Base-by-base conservation (phyloP, 2,329 filamentous ascomycete species). In the Calonectria leucothoes region DNA sequence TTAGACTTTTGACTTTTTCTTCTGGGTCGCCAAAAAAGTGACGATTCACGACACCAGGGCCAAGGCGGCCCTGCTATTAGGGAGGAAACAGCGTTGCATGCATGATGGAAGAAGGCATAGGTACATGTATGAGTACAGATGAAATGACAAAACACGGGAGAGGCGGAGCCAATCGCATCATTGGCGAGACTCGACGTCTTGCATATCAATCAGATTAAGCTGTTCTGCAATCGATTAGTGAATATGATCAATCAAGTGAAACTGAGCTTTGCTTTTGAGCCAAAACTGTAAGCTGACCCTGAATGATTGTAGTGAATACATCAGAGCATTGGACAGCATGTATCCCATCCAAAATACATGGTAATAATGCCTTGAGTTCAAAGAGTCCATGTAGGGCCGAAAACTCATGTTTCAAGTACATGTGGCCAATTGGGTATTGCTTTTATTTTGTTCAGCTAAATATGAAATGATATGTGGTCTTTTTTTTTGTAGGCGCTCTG, bases 1-100 rank as follows among this genome's bases (percentile, higher is more conserved):
- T 78, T 79, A 76, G 68, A 80, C 76, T 79, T 79, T 77, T 78
- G 69, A 79, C 76, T 72, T 66, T 66, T 66, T 73, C 31, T 59
- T 59, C 29, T 63, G 51, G 74, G 66, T 35, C 69, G 66, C 70
- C 72, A 66, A 71, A 51, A 51, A 51, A 65, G 65, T 45, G 37
- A 64, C 39, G 35, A 66, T 66, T 49, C 57, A 65, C 48, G 57
- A 65, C 37, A 57, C 17, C 25, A 37, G 35, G 45, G 48, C 51
- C 51, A 35, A 45, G 15, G 20, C 17, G 25, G 37, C 39, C 70
- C n/a, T 65, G 52, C 52, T 35, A 37, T 63, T 68, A 25, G 49
- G 51, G 49, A 35, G 27, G 17, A 33, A 39, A 37, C 33, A 52
- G 17, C 42, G 23, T 45, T 37, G 29, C 37, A 72, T 29, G 33